Evolutionary conservation across 352 stramenopile genomes (phyloP).

Genomic region (Phytophthora citrophthora): DNA sequence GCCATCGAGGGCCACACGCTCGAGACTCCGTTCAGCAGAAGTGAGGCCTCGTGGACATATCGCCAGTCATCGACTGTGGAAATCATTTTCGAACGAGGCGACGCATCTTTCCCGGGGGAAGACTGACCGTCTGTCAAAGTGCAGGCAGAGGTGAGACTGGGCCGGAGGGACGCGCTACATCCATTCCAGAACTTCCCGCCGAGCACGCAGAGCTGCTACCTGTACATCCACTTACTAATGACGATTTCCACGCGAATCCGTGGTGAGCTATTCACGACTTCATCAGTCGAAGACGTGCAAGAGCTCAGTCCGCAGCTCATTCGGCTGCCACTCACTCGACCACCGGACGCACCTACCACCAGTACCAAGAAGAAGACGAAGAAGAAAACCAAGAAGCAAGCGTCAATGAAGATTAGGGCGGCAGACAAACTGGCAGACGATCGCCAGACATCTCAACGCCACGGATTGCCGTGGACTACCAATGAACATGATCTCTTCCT

Average conservation of each 20-base stretch:
- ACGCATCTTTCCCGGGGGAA: slow-evolving; percentile 17
- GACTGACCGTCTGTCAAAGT: slow-evolving; percentile 1
- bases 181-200: slow-evolving; percentile 28
- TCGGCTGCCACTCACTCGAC: slow-evolving; percentile 32
- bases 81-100: slow-evolving; percentile 19
- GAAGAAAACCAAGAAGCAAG: not conserved
- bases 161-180: not conserved
- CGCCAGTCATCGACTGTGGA: slow-evolving; percentile 12
- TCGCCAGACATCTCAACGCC: slow-evolving; percentile 14
- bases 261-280: slow-evolving; percentile 28
- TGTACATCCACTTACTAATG: slow-evolving; percentile 6
- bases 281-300: not conserved
- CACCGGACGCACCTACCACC: slow-evolving; percentile 14
- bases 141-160: not conserved
- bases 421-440: not conserved
- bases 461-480: slow-evolving; percentile 39
- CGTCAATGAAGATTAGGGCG: no score
- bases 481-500: slow-evolving; percentile 66
- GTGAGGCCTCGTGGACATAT: slow-evolving; percentile 15
- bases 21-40: not conserved
- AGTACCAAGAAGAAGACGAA: slow-evolving; percentile 8
- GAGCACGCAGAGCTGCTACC: slow-evolving; percentile 19
- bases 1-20: not conserved
- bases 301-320: slow-evolving; percentile 27
- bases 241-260: slow-evolving; percentile 40